These are phyloP conservation scores for Amyloporia xantha DNA, from an alignment of 768 basidiomycete genomes.

Conservation along the genomic window DNA sequence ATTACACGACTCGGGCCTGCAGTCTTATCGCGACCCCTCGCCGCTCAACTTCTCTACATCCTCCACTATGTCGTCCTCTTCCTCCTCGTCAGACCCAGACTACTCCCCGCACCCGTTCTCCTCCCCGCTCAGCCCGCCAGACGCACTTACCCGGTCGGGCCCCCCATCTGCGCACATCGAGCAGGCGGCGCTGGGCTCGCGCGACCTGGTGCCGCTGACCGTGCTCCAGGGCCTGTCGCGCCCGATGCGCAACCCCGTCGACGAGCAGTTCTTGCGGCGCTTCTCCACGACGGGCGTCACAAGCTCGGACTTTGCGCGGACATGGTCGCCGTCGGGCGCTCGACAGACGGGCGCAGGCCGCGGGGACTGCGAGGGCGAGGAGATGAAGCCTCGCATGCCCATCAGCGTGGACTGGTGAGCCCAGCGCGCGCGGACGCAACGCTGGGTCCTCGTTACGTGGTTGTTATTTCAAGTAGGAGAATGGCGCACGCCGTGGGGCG, in stretches of 20 bases:
- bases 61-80: slow-evolving; percentile 15
- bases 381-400: slow-evolving; percentile 10
- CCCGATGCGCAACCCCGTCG: slow-evolving; percentile 53
- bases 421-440: neutral
- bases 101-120: slow-evolving; percentile 7
- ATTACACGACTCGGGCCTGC: slow-evolving; percentile 5
- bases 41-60: slow-evolving; percentile 22
- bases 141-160: slow-evolving; percentile 3
- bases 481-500: neutral
- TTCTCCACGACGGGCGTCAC: slow-evolving; percentile 25
- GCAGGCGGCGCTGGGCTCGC: slow-evolving; percentile 5
- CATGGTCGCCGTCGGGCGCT: slow-evolving; percentile 2
- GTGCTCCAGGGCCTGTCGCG: slow-evolving; percentile 50
- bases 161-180: slow-evolving; percentile 6
- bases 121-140: slow-evolving; percentile 15
- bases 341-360: neutral
- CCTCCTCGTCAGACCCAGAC: slow-evolving; percentile 6
- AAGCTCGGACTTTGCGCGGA: slow-evolving; percentile 8
- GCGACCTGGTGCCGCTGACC: slow-evolving; percentile 53
- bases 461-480: too few species aligned
- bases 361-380: slow-evolving; percentile 10
- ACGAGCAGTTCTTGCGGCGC: slow-evolving; percentile 56
- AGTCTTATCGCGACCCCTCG: slow-evolving; percentile 19
- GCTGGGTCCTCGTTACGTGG: neutral
- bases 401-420: slow-evolving; percentile 12